phyloP scores from a whole-genome alignment of 108 stramenopile genomes.

The Thalassiosira profunda region DNA sequence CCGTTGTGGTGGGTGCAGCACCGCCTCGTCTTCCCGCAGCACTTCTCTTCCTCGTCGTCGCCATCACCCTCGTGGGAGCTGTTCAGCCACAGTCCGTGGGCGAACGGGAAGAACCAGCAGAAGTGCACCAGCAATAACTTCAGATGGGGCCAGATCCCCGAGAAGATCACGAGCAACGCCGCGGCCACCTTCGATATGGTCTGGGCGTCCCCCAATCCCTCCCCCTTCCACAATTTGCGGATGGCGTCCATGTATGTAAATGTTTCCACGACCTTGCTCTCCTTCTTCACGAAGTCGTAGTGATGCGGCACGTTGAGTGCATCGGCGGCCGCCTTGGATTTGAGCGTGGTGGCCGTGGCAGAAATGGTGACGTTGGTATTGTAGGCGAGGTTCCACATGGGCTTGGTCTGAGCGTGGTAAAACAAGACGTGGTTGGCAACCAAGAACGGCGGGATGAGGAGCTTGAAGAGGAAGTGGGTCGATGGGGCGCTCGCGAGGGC shows the following conservation, averaged over 20 bases:
- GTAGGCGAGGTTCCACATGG: slow-evolving; percentile 82
- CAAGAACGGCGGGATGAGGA: slow-evolving; percentile 56
- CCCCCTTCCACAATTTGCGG: slow-evolving; percentile 77
- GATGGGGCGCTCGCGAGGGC: slow-evolving; percentile 36
- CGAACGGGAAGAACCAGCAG: slow-evolving; percentile 64
- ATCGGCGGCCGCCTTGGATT: slow-evolving; percentile 51
- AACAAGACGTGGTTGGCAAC: slow-evolving; percentile 65
- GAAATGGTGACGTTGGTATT: slow-evolving; percentile 56
- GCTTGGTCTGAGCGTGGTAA: slow-evolving; percentile 68
- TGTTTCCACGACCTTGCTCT: slow-evolving; percentile 63
- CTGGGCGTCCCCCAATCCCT: slow-evolving; percentile 56
- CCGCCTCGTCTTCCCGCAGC: too few species aligned
- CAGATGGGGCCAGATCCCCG: slow-evolving; percentile 87
- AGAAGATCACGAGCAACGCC: slow-evolving; percentile 66
- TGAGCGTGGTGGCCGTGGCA: slow-evolving; percentile 64
- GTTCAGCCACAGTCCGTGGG: slow-evolving; percentile 1
- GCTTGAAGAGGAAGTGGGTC: slow-evolving; percentile 36
- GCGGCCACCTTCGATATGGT: slow-evolving; percentile 67
- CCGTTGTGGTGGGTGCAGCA: slow-evolving; percentile 5
- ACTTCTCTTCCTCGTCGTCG: neutral
- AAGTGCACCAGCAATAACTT: slow-evolving; percentile 68
- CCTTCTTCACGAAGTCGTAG: slow-evolving; percentile 31
- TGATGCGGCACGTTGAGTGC: slow-evolving; percentile 54
- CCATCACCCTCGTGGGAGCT: neutral
- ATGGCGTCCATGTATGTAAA: slow-evolving; percentile 89